A percentile compares a stretch with the other conserved stretches of the same genome.
These are phyloP conservation scores for Phoma sp. DNA, from an alignment of 2,329 filamentous ascomycete genomes.

Conservation along the genomic window DNA sequence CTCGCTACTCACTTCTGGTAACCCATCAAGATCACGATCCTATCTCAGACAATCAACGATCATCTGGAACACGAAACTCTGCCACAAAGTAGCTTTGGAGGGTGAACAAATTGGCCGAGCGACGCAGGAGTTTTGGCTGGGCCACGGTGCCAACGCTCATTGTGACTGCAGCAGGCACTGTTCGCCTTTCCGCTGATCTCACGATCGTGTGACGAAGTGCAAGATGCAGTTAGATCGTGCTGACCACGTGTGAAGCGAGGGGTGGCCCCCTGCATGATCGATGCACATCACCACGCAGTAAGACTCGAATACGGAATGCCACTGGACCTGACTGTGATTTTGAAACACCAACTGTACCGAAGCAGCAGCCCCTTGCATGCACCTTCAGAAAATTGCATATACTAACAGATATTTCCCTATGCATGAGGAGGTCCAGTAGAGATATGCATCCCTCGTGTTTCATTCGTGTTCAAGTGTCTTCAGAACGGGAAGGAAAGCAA, in stretches of 20 bases:
- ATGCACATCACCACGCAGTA: constrained; percentile 14
- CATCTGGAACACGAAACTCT: background rate
- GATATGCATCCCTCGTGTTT: no score
- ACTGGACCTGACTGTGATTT: constrained; percentile 3
- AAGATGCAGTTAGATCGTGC: constrained; percentile 12
- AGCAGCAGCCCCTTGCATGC: constrained; percentile 1
- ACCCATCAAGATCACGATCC: background rate
- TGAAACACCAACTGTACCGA: constrained; percentile 4
- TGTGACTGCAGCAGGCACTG: background rate
- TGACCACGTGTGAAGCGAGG: constrained; percentile 19
- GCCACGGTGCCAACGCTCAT: background rate
- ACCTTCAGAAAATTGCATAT: no score
- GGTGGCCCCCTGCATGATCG: constrained; percentile 11
- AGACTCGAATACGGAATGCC: constrained; percentile 4
- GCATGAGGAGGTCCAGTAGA: background rate
- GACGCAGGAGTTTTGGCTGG: background rate
- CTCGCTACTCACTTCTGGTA: background rate
- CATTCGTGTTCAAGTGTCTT: no score
- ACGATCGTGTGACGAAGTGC: background rate
- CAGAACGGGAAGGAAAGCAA: no score
- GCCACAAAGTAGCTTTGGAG: no score
- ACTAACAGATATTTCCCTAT: no score
- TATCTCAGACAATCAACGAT: background rate
- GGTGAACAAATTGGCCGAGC: no score
- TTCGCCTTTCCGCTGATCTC: background rate